A percentile compares a stretch with the other conserved stretches of the same genome.
phyloP scores from a whole-genome alignment of 2,329 filamentous ascomycete species.

The Alternaria solani region DNA sequence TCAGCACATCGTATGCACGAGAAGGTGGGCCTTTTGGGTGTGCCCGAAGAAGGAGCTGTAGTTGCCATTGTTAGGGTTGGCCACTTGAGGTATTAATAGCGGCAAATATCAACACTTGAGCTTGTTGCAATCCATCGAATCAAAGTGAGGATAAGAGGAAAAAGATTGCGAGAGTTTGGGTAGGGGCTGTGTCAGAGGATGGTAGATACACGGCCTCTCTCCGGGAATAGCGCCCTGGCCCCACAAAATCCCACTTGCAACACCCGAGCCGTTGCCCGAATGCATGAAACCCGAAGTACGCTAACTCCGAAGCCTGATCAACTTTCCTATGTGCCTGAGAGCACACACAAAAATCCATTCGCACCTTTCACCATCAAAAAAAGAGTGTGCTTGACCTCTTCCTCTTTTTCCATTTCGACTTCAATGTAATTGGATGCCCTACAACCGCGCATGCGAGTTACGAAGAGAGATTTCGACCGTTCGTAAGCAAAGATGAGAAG shows the following conservation, averaged over 20 bases:
- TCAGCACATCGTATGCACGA: constrained; percentile 31
- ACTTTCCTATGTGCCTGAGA: not conserved
- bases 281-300: not conserved
- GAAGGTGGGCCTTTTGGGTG: constrained; percentile 1
- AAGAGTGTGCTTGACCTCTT: not conserved
- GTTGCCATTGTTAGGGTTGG: not conserved
- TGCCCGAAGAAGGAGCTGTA: not conserved
- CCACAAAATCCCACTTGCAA: not conserved
- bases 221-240: not conserved
- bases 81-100: not conserved
- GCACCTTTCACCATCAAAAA: not conserved
- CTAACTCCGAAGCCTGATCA: not conserved
- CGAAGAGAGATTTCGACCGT: not conserved
- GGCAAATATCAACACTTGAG: not conserved
- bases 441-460: not conserved
- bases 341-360: constrained; percentile 38
- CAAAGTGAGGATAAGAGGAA: not conserved
- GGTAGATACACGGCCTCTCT: not conserved
- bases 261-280: not conserved
- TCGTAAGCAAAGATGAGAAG: not conserved
- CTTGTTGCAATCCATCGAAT: not conserved
- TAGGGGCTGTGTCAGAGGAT: not conserved
- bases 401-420: not conserved
- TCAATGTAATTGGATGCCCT: not conserved
- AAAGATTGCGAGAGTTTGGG: not conserved